These are phyloP conservation scores for Parmales sp. DNA, from an alignment of 108 stramenopile species.

Conservation along the genomic window DNA sequence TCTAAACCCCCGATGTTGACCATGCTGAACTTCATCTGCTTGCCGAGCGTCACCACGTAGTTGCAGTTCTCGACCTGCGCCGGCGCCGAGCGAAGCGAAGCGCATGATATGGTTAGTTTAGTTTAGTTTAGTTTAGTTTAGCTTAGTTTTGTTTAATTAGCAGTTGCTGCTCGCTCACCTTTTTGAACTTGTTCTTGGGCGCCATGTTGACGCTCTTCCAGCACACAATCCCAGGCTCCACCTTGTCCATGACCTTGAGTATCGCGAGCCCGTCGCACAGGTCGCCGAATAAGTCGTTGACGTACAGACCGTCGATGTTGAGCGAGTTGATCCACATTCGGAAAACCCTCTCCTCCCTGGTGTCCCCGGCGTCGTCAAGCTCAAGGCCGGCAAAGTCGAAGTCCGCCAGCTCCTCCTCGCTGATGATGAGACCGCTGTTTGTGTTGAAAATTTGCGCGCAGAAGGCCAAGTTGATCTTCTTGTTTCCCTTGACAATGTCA, in stretches of 20 bases:
- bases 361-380: conserved; percentile 28
- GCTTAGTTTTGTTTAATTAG: too few species aligned
- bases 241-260: conserved; percentile 28
- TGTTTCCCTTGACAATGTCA: conserved; percentile 40
- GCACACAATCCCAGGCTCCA: conserved; percentile 28
- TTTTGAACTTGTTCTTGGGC: conserved; percentile 26
- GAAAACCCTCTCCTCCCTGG: conserved; percentile 41
- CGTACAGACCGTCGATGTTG: conserved; percentile 22
- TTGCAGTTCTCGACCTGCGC: conserved; percentile 28
- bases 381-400: conserved; percentile 31
- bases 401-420: conserved; percentile 24
- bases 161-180: conserved; percentile 22
- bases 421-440: conserved; percentile 25
- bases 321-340: conserved; percentile 49
- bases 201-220: conserved; percentile 14
- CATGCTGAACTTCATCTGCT: conserved; percentile 14
- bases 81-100: too few species aligned
- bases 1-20: conserved; percentile 39
- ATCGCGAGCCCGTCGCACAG: conserved; percentile 27
- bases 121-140: too few species aligned
- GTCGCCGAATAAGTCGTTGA: conserved; percentile 35
- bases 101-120: too few species aligned
- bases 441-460: conserved; percentile 47
- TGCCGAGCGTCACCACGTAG: conserved; percentile 15
- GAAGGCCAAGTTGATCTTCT: conserved; percentile 40